Evolutionary conservation across 2,329 filamentous ascomycete species (phyloP).

Genomic region (Penicillium paneum): DNA sequence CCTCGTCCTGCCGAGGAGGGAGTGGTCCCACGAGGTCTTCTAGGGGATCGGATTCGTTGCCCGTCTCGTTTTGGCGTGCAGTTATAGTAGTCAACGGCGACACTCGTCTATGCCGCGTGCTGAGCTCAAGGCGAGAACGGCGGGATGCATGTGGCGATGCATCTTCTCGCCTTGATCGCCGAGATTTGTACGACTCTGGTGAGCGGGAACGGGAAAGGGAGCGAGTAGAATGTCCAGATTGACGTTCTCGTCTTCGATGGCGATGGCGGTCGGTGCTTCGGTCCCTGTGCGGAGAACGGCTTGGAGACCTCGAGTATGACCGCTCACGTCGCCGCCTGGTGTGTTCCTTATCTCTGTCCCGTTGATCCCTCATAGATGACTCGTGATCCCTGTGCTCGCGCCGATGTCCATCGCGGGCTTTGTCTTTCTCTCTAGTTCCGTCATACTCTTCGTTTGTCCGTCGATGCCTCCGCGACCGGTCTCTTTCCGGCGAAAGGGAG

Average conservation of each 20-base stretch:
- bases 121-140: constrained; percentile 4
- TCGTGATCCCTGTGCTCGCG: constrained; percentile 13
- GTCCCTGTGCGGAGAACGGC: constrained; percentile 22
- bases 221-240: constrained; percentile 22
- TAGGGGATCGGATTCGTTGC: constrained; percentile 63
- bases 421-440: constrained; percentile 15
- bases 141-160: constrained; percentile 1
- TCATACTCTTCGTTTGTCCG: constrained; percentile 22
- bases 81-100: constrained; percentile 1
- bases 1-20: constrained; percentile 50
- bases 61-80: constrained; percentile 9
- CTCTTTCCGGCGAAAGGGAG: constrained; percentile 26
- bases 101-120: neutral
- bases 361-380: constrained; percentile 14
- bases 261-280: constrained; percentile 17
- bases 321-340: constrained; percentile 6
- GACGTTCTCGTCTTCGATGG: constrained; percentile 26
- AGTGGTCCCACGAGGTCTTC: constrained; percentile 73
- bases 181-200: neutral
- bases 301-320: constrained; percentile 21
- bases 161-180: constrained; percentile 3
- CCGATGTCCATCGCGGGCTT: constrained; percentile 15
- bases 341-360: constrained; percentile 11
- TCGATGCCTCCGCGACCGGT: constrained; percentile 24
- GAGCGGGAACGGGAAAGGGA: constrained; percentile 10